phyloP scores from a whole-genome alignment of 176 grass and related monocot genomes.

The Eleusine indica region DNA sequence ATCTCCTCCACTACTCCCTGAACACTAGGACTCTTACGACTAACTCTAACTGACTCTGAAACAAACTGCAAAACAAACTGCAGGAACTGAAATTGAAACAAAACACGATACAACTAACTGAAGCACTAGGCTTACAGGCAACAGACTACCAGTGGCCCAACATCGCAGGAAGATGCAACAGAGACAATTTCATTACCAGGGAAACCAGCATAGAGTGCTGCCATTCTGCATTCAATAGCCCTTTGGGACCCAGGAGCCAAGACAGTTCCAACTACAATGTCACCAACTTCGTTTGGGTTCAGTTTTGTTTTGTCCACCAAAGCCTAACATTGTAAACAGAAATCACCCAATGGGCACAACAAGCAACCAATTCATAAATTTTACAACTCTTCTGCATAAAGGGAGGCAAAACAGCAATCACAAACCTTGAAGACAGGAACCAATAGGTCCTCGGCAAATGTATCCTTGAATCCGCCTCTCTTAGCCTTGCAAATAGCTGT shows the following conservation, averaged over 20 bases:
- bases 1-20: too few relatives aligned
- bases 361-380: not conserved
- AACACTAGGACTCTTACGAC: too few relatives aligned
- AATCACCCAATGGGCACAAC: not conserved
- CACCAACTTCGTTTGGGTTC: slow-evolving; percentile 78
- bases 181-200: slow-evolving; percentile 55
- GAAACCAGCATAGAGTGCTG: slow-evolving; percentile 84
- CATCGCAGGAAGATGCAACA: not conserved
- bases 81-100: too few relatives aligned
- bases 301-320: slow-evolving; percentile 84
- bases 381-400: not conserved
- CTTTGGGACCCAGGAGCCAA: slow-evolving; percentile 91
- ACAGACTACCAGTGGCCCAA: not conserved
- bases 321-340: slow-evolving; percentile 48
- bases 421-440: slow-evolving; percentile 80
- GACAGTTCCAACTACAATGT: slow-evolving; percentile 94
- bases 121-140: too few relatives aligned
- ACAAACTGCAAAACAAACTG: too few relatives aligned
- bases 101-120: too few relatives aligned
- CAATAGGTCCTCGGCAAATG: slow-evolving; percentile 80
- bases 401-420: not conserved
- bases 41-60: too few relatives aligned
- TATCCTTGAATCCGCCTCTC: slow-evolving; percentile 89
- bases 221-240: slow-evolving; percentile 93
- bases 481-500: slow-evolving; percentile 94